These are phyloP conservation scores for Sarocladium strictum DNA, from an alignment of 2,329 filamentous ascomycete species.

Conservation along the genomic window DNA sequence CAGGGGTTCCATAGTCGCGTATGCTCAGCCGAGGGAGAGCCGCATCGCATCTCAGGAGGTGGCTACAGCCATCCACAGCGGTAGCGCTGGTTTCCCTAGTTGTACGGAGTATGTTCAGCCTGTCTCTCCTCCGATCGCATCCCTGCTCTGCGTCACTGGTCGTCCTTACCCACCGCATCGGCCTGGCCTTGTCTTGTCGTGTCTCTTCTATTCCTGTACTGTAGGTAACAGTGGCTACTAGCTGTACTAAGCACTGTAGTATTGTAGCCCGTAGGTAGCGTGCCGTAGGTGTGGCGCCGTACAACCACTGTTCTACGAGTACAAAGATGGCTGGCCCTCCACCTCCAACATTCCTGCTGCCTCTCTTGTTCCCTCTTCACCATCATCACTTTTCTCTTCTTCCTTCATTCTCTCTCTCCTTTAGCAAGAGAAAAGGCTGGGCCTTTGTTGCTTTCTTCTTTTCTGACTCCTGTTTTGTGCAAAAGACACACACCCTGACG, in stretches of 20 bases:
- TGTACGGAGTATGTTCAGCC: conserved; percentile 1
- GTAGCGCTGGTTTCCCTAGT: neutral
- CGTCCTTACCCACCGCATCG: neutral
- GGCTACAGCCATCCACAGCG: neutral
- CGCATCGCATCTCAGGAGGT: neutral
- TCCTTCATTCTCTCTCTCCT: conserved; percentile 5
- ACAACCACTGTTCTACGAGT: neutral
- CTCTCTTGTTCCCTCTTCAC: neutral
- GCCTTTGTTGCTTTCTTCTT: conserved; percentile 7
- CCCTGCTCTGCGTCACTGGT: neutral
- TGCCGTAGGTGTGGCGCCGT: neutral
- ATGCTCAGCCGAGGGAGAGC: neutral
- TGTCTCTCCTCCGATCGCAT: conserved; percentile 4
- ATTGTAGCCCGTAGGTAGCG: neutral
- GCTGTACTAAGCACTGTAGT: neutral
- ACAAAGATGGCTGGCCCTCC: conserved; percentile 9
- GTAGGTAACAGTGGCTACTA: neutral
- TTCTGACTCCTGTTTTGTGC: conserved; percentile 6
- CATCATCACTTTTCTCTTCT: neutral
- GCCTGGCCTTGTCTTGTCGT: neutral
- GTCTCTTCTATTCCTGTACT: neutral
- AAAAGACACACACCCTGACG: neutral
- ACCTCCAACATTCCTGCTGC: neutral
- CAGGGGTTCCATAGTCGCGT: neutral
- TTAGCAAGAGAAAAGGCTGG: conserved; percentile 7